Evolutionary conservation across 345 rosid genomes (phyloP).

Genomic region (Heritiera fomes): DNA sequence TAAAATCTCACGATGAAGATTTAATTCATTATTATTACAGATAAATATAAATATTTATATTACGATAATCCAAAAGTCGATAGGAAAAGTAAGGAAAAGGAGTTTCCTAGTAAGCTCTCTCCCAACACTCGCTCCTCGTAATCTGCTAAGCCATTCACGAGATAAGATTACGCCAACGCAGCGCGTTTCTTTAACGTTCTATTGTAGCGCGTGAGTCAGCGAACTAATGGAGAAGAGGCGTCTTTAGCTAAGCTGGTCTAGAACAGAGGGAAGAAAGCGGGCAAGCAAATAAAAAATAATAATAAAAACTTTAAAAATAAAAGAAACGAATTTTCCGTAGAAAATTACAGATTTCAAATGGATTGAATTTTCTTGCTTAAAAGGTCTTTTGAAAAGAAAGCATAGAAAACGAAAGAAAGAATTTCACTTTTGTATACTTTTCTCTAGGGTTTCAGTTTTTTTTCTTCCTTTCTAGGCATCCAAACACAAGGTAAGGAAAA

Average conservation of each 20-base stretch:
- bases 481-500: conserved; percentile 5
- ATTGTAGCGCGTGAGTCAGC: neutral
- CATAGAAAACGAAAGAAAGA: neutral
- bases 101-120: neutral
- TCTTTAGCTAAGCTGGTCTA: neutral
- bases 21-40: too few species aligned
- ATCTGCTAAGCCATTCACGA: neutral
- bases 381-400: neutral
- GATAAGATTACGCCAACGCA: neutral
- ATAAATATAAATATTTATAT: too few species aligned
- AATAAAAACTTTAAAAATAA: neutral
- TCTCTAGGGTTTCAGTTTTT: conserved; percentile 7
- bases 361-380: neutral
- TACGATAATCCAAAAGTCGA: neutral
- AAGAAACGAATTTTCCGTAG: conserved; percentile 14
- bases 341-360: neutral
- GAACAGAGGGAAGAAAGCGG: neutral
- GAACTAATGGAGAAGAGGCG: neutral
- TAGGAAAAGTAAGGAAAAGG: neutral
- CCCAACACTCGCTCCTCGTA: neutral
- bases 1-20: neutral
- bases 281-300: neutral
- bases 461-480: neutral
- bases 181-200: neutral
- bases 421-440: neutral